A percentile compares a stretch with the other conserved stretches of the same genome.
Conservation (phyloP, 2,329 filamentous ascomycete genomes). For the Chalaropsis thielavioides region DNA sequence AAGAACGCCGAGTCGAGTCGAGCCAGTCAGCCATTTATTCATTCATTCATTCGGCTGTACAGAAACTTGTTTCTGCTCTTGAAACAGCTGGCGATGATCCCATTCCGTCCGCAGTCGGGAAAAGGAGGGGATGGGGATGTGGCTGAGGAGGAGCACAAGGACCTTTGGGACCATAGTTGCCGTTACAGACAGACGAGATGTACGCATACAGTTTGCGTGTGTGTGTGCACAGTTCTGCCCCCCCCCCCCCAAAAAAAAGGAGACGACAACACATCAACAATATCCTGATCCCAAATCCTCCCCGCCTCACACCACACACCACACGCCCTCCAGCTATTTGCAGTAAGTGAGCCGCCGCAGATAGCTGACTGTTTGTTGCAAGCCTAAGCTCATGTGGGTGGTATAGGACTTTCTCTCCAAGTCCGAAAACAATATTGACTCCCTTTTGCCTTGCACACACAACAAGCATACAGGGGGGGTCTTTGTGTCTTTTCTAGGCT, state of each 20-base stretch:
- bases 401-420: neutral
- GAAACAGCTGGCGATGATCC: conserved; percentile 1
- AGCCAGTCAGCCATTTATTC: too few species aligned
- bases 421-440: neutral
- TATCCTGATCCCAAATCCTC: too few species aligned
- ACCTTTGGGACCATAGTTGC: neutral
- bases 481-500: neutral
- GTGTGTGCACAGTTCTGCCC: too few species aligned
- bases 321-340: too few species aligned
- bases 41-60: neutral
- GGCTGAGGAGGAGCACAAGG: neutral
- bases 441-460: neutral
- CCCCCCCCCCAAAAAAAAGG: too few species aligned
- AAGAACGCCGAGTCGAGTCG: too few species aligned
- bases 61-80: neutral
- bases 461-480: neutral
- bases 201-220: neutral
- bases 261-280: too few species aligned
- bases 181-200: neutral
- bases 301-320: too few species aligned
- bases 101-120: neutral
- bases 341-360: too few species aligned
- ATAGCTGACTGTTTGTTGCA: too few species aligned
- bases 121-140: neutral
- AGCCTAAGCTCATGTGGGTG: too few species aligned